These are phyloP conservation scores for Syzygium malaccense DNA, from an alignment of 441 rosid genomes.

Conservation along the genomic window DNA sequence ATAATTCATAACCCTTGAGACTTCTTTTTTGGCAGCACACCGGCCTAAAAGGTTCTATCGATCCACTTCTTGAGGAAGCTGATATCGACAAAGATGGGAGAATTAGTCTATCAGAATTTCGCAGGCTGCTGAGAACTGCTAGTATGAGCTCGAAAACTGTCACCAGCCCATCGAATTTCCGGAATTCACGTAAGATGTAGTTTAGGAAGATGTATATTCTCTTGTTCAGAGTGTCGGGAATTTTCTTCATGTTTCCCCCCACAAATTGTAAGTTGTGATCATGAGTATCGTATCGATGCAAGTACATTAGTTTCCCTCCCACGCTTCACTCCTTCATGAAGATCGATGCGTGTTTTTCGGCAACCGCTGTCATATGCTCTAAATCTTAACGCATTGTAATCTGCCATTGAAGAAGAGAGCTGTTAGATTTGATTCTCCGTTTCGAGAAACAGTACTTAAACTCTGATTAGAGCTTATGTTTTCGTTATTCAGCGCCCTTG, in stretches of 20 bases:
- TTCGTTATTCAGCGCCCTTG: not conserved
- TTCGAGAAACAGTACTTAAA: not conserved
- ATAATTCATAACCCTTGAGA: not conserved
- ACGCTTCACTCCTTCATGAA: not conserved
- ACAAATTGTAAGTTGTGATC: not conserved
- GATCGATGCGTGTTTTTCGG: not conserved
- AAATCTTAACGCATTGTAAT: not conserved
- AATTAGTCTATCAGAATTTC: conserved; percentile 89
- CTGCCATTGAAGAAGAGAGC: not conserved
- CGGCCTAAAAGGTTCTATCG: conserved; percentile 84
- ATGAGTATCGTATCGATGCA: not conserved
- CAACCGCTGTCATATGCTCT: not conserved
- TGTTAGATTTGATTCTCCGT: not conserved
- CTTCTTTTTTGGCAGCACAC: conserved; percentile 51
- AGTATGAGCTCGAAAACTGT: conserved; percentile 57
- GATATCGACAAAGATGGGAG: conserved; percentile 97
- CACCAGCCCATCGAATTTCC: not conserved
- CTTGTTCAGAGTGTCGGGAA: not conserved
- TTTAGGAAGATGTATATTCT: not conserved
- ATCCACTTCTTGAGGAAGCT: conserved; percentile 96
- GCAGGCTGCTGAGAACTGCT: conserved; percentile 90
- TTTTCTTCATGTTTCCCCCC: not conserved
- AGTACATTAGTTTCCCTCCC: not conserved
- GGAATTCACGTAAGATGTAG: not conserved
- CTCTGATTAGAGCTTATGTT: not conserved